Evolutionary conservation across 257 asterid species (phyloP), one percentile per base, ranked within the genome.

Genomic region (Scutellaria minor): DNA sequence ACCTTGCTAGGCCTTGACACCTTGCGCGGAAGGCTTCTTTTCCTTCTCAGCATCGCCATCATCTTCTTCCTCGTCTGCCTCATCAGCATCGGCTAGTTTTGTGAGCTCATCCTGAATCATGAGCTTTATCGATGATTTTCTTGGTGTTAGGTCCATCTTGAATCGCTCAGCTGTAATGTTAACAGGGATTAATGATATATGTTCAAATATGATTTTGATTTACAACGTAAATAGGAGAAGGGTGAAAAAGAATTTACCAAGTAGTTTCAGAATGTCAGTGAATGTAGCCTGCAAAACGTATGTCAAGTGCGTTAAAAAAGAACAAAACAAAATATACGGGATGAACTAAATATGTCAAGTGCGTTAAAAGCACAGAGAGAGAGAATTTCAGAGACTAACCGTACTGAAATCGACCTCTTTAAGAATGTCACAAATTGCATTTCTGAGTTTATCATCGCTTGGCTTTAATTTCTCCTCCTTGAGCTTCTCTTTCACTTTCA

Each of bases 41-140:
- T 71, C 81, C 60, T 80, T 82, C 18, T 54, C 87, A 27, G 58
- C 80, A 57, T 71, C 84, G 15, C 68, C 86, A 11, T 78, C 95
- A 0, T 75, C 96, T 20, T 86, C 86, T n/a, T 85, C 91, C 0
- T 81, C 95, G 4, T 86, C 96, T 0, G 39, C 84, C 40, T 83
- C 96, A 1, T 89, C 97, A 1, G 88, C 97, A 15, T 90, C 96
- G 5, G 96, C 98, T 59, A 93, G 87, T 77, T 87, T 88, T 10
- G 96, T 88, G 51, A 93, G 89, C 83, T 93, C 98, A 6, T 91
- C 95, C 85, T 93, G 98, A 77, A 93, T 91, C 96, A 93, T 87
- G 48, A 83, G 73, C 86, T 93, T 93, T 55, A 82, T 70, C 6
- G 74, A 46, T 53, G 79, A 48, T 72, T 78, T 82, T 68, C 91